These are phyloP conservation scores for Closterium sp. DNA, from an alignment of 139 green algal genomes.

Conservation along the genomic window DNA sequence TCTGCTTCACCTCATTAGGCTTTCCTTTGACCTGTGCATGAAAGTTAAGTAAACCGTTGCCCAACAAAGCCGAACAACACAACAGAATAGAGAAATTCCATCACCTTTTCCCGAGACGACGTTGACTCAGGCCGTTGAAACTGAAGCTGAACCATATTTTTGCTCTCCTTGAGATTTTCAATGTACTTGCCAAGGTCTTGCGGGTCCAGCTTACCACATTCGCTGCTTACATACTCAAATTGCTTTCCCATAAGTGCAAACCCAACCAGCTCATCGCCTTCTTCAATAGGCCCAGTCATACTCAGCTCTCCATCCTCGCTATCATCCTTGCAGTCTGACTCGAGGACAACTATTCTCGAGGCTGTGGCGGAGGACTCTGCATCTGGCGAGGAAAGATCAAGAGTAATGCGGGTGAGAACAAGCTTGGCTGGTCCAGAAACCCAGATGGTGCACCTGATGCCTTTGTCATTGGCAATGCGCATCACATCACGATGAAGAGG, in stretches of 20 bases:
- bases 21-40: background rate
- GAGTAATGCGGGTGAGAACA: background rate
- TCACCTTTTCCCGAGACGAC: background rate
- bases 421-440: background rate
- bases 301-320: background rate
- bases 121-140: background rate
- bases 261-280: background rate
- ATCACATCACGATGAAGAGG: slow-evolving; percentile 33
- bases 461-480: slow-evolving; percentile 35
- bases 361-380: background rate
- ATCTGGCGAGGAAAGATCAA: background rate
- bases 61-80: background rate
- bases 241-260: background rate
- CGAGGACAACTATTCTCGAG: background rate
- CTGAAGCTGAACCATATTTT: background rate
- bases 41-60: background rate
- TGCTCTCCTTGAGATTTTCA: background rate
- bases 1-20: background rate
- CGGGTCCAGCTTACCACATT: background rate
- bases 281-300: background rate
- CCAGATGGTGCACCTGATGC: background rate
- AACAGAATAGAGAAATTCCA: background rate
- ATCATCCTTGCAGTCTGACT: background rate
- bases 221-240: background rate
- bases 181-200: background rate